phyloP scores from a whole-genome alignment of 148 eudicot species.

The Dianthus caryophyllus region DNA sequence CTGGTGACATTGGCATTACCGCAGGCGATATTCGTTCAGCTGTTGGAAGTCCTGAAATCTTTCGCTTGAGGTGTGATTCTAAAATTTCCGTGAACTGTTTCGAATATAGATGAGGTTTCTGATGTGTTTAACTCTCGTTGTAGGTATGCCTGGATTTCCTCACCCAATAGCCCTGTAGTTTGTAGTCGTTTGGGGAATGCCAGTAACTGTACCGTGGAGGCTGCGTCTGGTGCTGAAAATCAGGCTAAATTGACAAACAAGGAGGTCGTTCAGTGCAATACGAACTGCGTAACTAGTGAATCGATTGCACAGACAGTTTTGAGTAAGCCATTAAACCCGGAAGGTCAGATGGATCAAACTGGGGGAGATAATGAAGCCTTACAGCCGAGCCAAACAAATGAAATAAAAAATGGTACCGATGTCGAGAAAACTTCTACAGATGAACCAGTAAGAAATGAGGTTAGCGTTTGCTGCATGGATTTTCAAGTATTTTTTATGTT shows the following conservation, averaged over 20 bases:
- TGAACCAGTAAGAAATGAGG: slow-evolving; percentile 28
- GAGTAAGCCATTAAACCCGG: slow-evolving; percentile 16
- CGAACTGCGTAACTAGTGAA: slow-evolving; percentile 11
- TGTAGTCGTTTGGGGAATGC: slow-evolving; percentile 23
- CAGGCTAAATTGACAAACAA: slow-evolving; percentile 15
- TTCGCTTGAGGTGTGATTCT: slow-evolving; percentile 67
- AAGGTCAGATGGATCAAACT: slow-evolving; percentile 15
- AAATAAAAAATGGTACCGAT: slow-evolving; percentile 21
- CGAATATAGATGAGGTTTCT: slow-evolving; percentile 18
- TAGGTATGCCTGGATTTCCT: slow-evolving; percentile 82
- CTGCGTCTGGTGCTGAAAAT: slow-evolving; percentile 17
- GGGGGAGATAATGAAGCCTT: slow-evolving; percentile 22
- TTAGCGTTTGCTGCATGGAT: slow-evolving; percentile 18
- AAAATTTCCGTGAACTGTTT: slow-evolving; percentile 8
- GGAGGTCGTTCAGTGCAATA: slow-evolving; percentile 13
- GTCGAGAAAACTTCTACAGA: slow-evolving; percentile 27
- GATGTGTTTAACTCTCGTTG: slow-evolving; percentile 29
- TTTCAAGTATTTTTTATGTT: background rate
- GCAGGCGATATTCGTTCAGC: slow-evolving; percentile 66
- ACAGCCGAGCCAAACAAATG: slow-evolving; percentile 19
- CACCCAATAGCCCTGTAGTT: slow-evolving; percentile 25
- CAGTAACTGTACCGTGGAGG: slow-evolving; percentile 13
- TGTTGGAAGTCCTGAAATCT: slow-evolving; percentile 52
- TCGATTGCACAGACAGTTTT: slow-evolving; percentile 21
- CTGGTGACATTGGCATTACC: slow-evolving; percentile 35